A percentile compares a stretch with the other conserved stretches of the same genome.
These are phyloP conservation scores for Xylariaceae sp. DNA, from an alignment of 2,329 filamentous ascomycete species.

Conservation along the genomic window DNA sequence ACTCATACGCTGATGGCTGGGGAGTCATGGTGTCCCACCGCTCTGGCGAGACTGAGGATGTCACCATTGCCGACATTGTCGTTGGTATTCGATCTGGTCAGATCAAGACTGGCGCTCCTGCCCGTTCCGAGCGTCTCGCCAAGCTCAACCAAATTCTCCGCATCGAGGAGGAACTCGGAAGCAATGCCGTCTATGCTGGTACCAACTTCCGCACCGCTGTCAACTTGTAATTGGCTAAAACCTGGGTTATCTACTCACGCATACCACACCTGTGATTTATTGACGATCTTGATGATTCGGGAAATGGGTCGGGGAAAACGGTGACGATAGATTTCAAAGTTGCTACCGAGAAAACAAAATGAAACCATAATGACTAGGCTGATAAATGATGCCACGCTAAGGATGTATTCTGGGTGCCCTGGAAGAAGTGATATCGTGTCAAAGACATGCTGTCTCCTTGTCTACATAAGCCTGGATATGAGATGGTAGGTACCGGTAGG, in stretches of 20 bases:
- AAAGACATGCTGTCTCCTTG: background rate
- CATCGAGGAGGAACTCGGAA: slow-evolving; percentile 97
- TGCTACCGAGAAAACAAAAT: slow-evolving; percentile 22
- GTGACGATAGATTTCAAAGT: slow-evolving; percentile 26
- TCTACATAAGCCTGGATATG: too few relatives aligned
- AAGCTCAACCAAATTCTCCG: slow-evolving; percentile 99
- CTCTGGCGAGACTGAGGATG: slow-evolving; percentile 98
- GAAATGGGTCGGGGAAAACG: slow-evolving; percentile 29
- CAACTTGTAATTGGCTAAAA: slow-evolving; percentile 62
- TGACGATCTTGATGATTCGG: slow-evolving; percentile 29
- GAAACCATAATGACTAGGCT: slow-evolving; percentile 16
- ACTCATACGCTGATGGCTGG: slow-evolving; percentile 93
- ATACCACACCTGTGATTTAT: slow-evolving; percentile 20
- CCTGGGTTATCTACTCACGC: slow-evolving; percentile 12
- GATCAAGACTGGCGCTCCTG: slow-evolving; percentile 98
- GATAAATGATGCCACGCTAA: slow-evolving; percentile 4
- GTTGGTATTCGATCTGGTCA: slow-evolving; percentile 94
- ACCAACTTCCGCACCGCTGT: slow-evolving; percentile 87
- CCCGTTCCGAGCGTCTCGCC: slow-evolving; percentile 94
- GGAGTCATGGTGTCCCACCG: slow-evolving; percentile 99
- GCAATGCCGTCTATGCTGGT: slow-evolving; percentile 87
- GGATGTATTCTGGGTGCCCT: background rate
- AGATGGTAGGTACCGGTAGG: too few relatives aligned
- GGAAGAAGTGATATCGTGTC: background rate
- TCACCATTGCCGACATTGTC: slow-evolving; percentile 97